Conservation (phyloP, 31 red algal genomes). For the Asparagopsis taxiformis region DNA sequence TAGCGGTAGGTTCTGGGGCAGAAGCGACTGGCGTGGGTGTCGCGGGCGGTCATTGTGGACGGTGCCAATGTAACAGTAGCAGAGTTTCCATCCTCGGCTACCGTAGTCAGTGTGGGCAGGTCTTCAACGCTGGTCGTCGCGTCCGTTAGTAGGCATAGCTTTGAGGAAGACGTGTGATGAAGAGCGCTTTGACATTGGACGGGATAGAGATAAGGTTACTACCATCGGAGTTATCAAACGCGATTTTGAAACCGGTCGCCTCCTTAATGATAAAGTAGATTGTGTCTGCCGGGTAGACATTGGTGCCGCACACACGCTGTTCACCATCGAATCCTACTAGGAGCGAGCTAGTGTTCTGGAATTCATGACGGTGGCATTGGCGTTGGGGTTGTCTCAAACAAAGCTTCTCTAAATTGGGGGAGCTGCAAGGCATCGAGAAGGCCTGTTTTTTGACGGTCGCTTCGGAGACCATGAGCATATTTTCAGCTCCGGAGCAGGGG, state of each 20-base stretch:
- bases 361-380: slow-evolving; percentile 5
- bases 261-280: slow-evolving; percentile 42
- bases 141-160: slow-evolving; percentile 27
- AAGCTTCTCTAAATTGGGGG: slow-evolving; percentile 11
- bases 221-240: neutral
- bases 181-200: slow-evolving; percentile 2
- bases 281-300: slow-evolving; percentile 13
- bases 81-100: neutral
- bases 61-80: too few relatives aligned
- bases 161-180: slow-evolving; percentile 13
- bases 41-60: neutral
- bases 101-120: slow-evolving; percentile 12
- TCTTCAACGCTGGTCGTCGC: slow-evolving; percentile 7
- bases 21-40: too few relatives aligned
- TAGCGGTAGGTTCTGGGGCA: too few relatives aligned
- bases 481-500: slow-evolving; percentile 10
- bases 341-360: slow-evolving; percentile 2
- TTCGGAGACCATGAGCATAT: slow-evolving; percentile 25
- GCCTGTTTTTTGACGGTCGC: slow-evolving; percentile 24
- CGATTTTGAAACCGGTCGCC: slow-evolving; percentile 10
- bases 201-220: slow-evolving; percentile 19
- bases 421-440: slow-evolving; percentile 17
- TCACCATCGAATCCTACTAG: slow-evolving; percentile 14
- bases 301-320: slow-evolving; percentile 8
- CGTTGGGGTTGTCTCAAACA: slow-evolving; percentile 20